Evolutionary conservation across 306 rosid genomes (phyloP).

Genomic region (Adenanthera pavonina): DNA sequence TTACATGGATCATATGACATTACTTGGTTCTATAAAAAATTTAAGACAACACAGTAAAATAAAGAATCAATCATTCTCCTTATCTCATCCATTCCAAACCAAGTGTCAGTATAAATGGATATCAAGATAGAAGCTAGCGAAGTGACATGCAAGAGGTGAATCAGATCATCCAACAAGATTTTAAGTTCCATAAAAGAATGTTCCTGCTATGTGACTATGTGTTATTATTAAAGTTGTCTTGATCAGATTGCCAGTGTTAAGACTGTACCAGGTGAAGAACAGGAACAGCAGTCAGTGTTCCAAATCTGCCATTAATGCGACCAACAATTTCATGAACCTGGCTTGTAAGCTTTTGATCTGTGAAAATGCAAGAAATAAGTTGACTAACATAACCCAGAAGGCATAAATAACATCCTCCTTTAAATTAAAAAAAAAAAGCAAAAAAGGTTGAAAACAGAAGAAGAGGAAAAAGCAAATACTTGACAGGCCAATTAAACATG

Average conservation of each 20-base stretch:
- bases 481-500: constrained; percentile 17
- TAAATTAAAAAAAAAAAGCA: neutral
- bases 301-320: constrained; percentile 89
- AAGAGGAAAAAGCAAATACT: constrained; percentile 4
- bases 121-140: neutral
- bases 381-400: constrained; percentile 31
- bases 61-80: neutral
- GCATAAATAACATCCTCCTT: neutral
- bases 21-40: too few species aligned
- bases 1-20: too few species aligned
- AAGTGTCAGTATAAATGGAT: neutral
- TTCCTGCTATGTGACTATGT: neutral
- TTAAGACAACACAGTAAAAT: too few species aligned
- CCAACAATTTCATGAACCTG: constrained; percentile 97
- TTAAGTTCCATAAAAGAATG: neutral
- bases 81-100: neutral
- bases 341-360: constrained; percentile 94
- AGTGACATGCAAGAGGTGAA: neutral
- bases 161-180: constrained; percentile 1
- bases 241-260: constrained; percentile 19
- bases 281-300: constrained; percentile 77
- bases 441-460: constrained; percentile 5
- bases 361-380: constrained; percentile 41
- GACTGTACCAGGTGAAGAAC: constrained; percentile 82
- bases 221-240: neutral